phyloP scores from a whole-genome alignment of 2,329 filamentous ascomycete species.

The Aspergillus hiratsukae region DNA sequence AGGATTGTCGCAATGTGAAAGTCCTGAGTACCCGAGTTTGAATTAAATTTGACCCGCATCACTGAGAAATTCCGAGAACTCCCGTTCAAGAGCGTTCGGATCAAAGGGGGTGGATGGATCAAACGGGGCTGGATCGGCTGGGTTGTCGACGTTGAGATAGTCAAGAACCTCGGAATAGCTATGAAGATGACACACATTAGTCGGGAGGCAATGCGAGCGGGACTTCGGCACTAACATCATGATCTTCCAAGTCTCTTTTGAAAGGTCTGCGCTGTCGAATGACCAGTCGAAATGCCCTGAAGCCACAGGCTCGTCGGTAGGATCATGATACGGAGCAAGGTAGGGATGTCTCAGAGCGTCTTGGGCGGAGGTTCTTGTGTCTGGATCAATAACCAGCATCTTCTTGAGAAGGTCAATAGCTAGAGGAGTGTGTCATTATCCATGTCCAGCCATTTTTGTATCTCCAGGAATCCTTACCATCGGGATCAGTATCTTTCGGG shows the following conservation, averaged over 20 bases:
- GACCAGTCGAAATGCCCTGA: conserved; percentile 99
- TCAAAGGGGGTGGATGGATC: neutral
- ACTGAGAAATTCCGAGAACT: neutral
- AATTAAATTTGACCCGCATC: neutral
- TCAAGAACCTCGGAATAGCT: conserved; percentile 99
- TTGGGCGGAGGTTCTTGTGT: conserved; percentile 83
- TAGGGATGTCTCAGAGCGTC: conserved; percentile 87
- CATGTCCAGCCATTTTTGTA: neutral
- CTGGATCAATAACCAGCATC: conserved; percentile 98
- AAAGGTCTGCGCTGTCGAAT: conserved; percentile 94
- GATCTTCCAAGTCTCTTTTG: conserved; percentile 99
- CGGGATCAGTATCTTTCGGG: conserved; percentile 75
- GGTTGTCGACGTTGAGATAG: conserved; percentile 84
- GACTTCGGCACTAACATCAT: conserved; percentile 73
- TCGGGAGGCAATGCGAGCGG: too few relatives aligned
- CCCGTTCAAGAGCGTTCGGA: neutral
- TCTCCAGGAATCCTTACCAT: conserved; percentile 52
- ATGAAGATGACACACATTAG: conserved; percentile 1
- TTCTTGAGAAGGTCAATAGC: conserved; percentile 90
- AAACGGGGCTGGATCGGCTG: neutral
- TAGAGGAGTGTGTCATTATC: conserved; percentile 28
- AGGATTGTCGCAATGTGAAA: neutral
- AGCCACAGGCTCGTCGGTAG: conserved; percentile 88
- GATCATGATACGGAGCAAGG: conserved; percentile 92
- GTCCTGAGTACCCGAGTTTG: neutral